Conservation (phyloP, 2,329 filamentous ascomycete genomes). For the Reticulascus tulasneorum region DNA sequence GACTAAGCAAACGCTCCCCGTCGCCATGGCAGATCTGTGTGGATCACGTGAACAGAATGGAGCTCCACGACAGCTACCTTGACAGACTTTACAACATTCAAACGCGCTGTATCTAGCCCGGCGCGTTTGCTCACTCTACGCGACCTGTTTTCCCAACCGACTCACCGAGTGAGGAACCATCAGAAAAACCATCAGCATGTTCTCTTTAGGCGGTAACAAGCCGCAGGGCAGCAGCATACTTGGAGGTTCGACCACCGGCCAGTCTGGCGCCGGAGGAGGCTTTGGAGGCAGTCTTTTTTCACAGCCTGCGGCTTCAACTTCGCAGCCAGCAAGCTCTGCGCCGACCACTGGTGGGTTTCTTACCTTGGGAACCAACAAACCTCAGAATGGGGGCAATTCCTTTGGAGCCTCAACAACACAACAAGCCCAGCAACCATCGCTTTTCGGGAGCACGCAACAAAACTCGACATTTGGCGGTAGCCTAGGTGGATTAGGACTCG, state of each 20-base stretch:
- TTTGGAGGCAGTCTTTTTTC: conserved; percentile 16
- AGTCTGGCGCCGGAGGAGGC: conserved; percentile 8
- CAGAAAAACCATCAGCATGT: too few species aligned
- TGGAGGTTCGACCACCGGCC: conserved; percentile 9
- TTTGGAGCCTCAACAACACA: conserved; percentile 24
- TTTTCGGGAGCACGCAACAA: conserved; percentile 17
- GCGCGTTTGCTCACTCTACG: too few species aligned
- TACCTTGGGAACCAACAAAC: conserved; percentile 15
- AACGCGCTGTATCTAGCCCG: too few species aligned
- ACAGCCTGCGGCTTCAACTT: conserved; percentile 10
- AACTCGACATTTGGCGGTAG: conserved; percentile 8
- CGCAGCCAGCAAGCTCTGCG: conserved; percentile 16
- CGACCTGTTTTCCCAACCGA: too few species aligned
- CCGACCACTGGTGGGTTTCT: conserved; percentile 21
- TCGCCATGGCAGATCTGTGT: too few species aligned
- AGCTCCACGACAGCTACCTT: too few species aligned
- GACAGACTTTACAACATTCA: too few species aligned
- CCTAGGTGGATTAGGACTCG: conserved; percentile 9
- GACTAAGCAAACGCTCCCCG: too few species aligned
- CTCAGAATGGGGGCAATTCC: conserved; percentile 24
- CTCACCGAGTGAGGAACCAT: too few species aligned
- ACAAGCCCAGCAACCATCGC: conserved; percentile 9
- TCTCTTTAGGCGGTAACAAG: conserved; percentile 14
- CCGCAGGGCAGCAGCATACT: conserved; percentile 15
- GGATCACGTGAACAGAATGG: too few species aligned